Evolutionary conservation across 1,284 basidiomycete species (phyloP).

Genomic region (Hemileccinum hortonii): DNA sequence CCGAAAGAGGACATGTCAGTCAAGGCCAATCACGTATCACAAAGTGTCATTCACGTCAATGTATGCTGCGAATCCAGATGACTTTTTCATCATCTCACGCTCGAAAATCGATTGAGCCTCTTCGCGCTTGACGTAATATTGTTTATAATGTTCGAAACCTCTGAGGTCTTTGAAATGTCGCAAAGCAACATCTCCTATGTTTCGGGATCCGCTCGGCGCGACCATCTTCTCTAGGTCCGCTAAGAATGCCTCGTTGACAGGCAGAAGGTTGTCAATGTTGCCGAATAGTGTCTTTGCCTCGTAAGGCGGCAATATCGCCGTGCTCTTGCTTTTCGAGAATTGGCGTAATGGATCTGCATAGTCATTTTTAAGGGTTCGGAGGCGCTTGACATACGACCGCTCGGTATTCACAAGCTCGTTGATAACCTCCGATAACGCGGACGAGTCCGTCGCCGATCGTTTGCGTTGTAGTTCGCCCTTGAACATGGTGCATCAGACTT

Average conservation of each 20-base stretch:
- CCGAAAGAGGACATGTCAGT: conserved; percentile 12
- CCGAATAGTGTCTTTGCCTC: conserved; percentile 93
- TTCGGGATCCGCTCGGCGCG: conserved; percentile 52
- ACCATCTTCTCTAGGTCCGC: conserved; percentile 81
- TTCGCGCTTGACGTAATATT: conserved; percentile 90
- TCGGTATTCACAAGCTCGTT: conserved; percentile 79
- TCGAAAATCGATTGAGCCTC: conserved; percentile 91
- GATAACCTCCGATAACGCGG: conserved; percentile 65
- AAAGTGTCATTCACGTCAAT: conserved; percentile 66
- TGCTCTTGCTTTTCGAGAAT: conserved; percentile 82
- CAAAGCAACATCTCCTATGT: conserved; percentile 82
- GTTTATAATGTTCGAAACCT: conserved; percentile 88
- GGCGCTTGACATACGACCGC: conserved; percentile 72
- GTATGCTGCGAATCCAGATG: conserved; percentile 75
- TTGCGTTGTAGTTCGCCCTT: conserved; percentile 49
- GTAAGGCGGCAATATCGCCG: conserved; percentile 83
- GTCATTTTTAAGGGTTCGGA: conserved; percentile 71
- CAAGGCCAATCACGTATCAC: conserved; percentile 8
- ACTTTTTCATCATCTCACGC: conserved; percentile 75
- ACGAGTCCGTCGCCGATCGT: conserved; percentile 59
- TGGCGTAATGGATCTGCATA: conserved; percentile 90
- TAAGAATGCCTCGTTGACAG: conserved; percentile 86
- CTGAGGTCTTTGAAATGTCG: conserved; percentile 79
- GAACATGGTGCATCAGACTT: conserved; percentile 14
- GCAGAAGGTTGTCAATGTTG: conserved; percentile 87